Percentiles rank a stretch among this genome's conserved stretches.
phyloP scores from a whole-genome alignment of 2,329 filamentous ascomycete genomes.

The Microdochium trichocladiopsis region DNA sequence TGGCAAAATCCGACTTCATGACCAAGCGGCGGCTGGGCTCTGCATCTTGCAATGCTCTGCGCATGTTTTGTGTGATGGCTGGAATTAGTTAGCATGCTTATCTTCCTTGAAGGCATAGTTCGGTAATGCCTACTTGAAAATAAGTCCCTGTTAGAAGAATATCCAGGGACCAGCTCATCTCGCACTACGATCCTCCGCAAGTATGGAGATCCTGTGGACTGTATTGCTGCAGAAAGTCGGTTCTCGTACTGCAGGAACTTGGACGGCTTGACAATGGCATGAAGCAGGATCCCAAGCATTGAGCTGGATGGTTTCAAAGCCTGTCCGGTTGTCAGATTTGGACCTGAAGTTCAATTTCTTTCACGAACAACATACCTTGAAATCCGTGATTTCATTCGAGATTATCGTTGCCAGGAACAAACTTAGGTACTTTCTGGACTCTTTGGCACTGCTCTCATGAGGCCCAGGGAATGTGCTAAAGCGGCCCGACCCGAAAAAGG shows the following conservation, averaged over 20 bases:
- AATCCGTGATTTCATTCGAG: constrained; percentile 36
- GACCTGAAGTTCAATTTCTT: constrained; percentile 1
- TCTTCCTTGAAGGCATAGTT: background rate
- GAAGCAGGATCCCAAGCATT: constrained; percentile 43
- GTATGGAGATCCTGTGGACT: constrained; percentile 9
- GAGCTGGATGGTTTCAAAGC: constrained; percentile 30
- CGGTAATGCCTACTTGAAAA: constrained; percentile 33
- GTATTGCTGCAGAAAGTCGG: constrained; percentile 38
- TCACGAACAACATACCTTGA: constrained; percentile 21
- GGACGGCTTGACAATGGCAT: constrained; percentile 42
- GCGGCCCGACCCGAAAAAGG: constrained; percentile 38
- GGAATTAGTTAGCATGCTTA: background rate
- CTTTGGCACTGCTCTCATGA: constrained; percentile 28
- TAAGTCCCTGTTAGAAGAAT: constrained; percentile 38
- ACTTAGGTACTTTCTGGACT: constrained; percentile 36
- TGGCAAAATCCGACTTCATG: constrained; percentile 32
- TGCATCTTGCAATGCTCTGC: constrained; percentile 34
- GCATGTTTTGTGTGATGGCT: constrained; percentile 41
- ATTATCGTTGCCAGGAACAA: constrained; percentile 46
- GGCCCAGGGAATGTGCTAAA: constrained; percentile 41
- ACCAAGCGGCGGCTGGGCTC: constrained; percentile 24
- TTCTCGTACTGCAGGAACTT: constrained; percentile 39
- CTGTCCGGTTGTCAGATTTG: constrained; percentile 11
- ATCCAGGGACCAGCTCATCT: constrained; percentile 26
- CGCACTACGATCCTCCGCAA: background rate